Evolutionary conservation across 2,329 filamentous ascomycete species (phyloP).

Genomic region (Hypoxylon sp.): DNA sequence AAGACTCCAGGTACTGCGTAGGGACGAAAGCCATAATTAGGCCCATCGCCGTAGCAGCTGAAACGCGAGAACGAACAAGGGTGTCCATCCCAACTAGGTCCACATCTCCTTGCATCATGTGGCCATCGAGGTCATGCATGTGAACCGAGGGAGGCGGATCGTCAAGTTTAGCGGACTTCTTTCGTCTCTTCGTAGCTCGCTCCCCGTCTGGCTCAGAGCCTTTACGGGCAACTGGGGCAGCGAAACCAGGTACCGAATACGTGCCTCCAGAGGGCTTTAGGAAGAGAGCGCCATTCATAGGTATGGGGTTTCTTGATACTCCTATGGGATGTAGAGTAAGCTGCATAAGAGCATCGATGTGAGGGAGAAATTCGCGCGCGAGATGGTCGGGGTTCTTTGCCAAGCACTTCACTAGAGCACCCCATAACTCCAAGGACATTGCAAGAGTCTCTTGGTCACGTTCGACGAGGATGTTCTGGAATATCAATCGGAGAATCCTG

Average conservation of each 20-base stretch:
- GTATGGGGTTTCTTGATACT: conserved; percentile 88
- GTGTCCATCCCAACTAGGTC: conserved; percentile 92
- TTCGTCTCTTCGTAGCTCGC: conserved; percentile 78
- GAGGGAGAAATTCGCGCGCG: conserved; percentile 77
- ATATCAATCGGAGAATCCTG: conserved; percentile 87
- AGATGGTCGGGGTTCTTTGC: conserved; percentile 74
- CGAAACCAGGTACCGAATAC: conserved; percentile 70
- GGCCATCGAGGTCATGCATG: conserved; percentile 96
- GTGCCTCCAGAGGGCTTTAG: conserved; percentile 92
- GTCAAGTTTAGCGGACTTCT: conserved; percentile 87
- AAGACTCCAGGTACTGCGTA: conserved; percentile 70
- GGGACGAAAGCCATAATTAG: conserved; percentile 84
- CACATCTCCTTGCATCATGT: conserved; percentile 97
- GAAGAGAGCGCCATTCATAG: conserved; percentile 91
- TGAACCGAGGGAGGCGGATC: conserved; percentile 72
- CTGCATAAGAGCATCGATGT: conserved; percentile 85
- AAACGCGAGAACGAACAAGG: conserved; percentile 90
- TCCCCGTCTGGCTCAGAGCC: conserved; percentile 69
- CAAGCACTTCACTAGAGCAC: conserved; percentile 78
- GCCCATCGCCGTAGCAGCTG: conserved; percentile 87
- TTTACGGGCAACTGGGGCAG: conserved; percentile 61
- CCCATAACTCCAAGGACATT: conserved; percentile 89
- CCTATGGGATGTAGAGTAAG: conserved; percentile 92
- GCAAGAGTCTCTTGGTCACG: conserved; percentile 85
- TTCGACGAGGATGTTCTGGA: conserved; percentile 96